These are phyloP conservation scores for Apiospora malaysiana DNA, from an alignment of 2,329 filamentous ascomycete species.

Conservation along the genomic window DNA sequence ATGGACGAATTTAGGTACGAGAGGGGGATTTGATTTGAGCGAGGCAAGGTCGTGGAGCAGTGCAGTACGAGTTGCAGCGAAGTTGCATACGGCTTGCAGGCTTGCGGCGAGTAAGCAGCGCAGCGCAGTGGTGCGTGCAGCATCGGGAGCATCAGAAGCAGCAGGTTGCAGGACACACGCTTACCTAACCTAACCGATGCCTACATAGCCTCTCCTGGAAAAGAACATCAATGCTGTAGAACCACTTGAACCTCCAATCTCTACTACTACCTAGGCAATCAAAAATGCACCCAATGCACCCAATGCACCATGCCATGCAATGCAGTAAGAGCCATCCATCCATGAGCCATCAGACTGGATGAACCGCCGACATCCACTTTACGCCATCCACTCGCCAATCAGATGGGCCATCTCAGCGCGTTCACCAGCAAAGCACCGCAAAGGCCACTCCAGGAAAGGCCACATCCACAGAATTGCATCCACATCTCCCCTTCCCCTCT, in stretches of 20 bases:
- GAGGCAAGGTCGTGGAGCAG: conserved; percentile 3
- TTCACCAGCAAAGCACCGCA: not conserved
- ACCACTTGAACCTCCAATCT: too few relatives aligned
- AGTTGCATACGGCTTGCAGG: not conserved
- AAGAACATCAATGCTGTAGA: not conserved
- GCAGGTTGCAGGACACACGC: too few relatives aligned
- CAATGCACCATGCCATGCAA: conserved; percentile 1
- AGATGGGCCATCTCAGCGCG: not conserved
- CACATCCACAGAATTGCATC: not conserved
- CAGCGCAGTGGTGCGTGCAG: not conserved
- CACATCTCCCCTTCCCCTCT: conserved; percentile 4
- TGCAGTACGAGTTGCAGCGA: conserved; percentile 5
- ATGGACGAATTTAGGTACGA: not conserved
- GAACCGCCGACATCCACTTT: conserved; percentile 11
- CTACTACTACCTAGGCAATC: too few relatives aligned
- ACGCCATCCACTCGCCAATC: conserved; percentile 1
- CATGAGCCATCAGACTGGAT: not conserved
- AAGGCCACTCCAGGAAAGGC: not conserved
- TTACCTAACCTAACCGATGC: not conserved
- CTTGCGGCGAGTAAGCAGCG: not conserved
- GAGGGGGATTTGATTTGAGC: conserved; percentile 1
- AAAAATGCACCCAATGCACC: not conserved
- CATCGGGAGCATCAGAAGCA: not conserved
- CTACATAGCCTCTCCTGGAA: conserved; percentile 15
- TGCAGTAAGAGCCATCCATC: not conserved